Percentiles rank a stretch among this genome's conserved stretches.
Conservation (phyloP, 2,329 filamentous ascomycete genomes). For the Colletotrichum sp. region DNA sequence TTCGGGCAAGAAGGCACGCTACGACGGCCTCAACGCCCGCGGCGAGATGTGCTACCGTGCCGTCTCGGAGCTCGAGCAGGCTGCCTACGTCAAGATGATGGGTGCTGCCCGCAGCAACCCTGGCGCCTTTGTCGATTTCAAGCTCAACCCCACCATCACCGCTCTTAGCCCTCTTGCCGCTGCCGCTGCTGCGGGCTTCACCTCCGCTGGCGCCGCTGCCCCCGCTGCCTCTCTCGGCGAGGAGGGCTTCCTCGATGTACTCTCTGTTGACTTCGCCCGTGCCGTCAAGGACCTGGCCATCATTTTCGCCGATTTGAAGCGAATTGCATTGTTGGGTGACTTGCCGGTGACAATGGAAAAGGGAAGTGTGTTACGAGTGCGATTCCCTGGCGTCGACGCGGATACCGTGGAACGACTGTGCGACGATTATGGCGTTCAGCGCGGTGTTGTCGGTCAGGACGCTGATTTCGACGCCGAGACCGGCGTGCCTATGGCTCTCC, state of each 20-base stretch:
- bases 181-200: conserved; percentile 54
- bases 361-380: conserved; percentile 71
- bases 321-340: conserved; percentile 79
- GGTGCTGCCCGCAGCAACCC: conserved; percentile 60
- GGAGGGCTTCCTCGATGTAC: conserved; percentile 81
- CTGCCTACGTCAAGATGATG: conserved; percentile 72
- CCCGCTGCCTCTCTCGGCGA: conserved; percentile 71
- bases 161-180: conserved; percentile 76
- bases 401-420: conserved; percentile 83
- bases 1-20: conserved; percentile 87
- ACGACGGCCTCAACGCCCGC: conserved; percentile 75
- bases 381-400: conserved; percentile 90
- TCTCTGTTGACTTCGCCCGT: conserved; percentile 87
- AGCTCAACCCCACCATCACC: conserved; percentile 86
- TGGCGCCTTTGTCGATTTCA: conserved; percentile 89
- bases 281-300: conserved; percentile 83
- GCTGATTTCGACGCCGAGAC: conserved; percentile 69
- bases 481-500: conserved; percentile 76
- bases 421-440: conserved; percentile 82
- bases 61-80: conserved; percentile 76
- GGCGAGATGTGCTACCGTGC: conserved; percentile 82
- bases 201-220: conserved; percentile 44
- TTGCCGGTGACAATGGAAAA: conserved; percentile 79
- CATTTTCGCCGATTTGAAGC: conserved; percentile 81
- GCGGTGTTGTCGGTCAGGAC: conserved; percentile 82